A percentile compares a stretch with the other conserved stretches of the same genome.
Evolutionary conservation across 306 rosid species (phyloP).

Genomic region (Ormosia emarginata): DNA sequence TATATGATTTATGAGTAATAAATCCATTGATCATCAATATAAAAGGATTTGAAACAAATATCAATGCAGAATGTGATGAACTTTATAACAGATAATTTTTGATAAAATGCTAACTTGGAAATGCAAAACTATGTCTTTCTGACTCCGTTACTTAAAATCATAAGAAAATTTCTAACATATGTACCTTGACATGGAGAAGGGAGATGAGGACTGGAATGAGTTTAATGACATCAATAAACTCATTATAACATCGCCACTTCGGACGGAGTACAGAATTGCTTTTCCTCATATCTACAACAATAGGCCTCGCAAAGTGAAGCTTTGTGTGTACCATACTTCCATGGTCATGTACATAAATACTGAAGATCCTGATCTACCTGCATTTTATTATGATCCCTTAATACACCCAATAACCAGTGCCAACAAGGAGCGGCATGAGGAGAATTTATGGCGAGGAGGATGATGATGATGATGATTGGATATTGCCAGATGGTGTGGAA

Average conservation of each 20-base stretch:
- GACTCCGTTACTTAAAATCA: background rate
- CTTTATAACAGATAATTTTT: background rate
- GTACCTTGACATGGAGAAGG: conserved; percentile 99
- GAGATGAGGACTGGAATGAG: conserved; percentile 99
- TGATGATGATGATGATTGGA: conserved; percentile 82
- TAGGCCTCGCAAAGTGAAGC: conserved; percentile 98
- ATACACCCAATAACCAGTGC: conserved; percentile 97
- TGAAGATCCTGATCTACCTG: conserved; percentile 98
- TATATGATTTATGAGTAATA: no score
- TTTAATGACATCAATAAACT: conserved; percentile 98
- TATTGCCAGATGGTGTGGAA: conserved; percentile 86
- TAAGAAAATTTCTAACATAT: no score
- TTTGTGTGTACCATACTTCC: conserved; percentile 88
- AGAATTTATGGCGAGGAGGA: conserved; percentile 75
- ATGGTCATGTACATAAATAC: conserved; percentile 96
- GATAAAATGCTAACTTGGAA: background rate
- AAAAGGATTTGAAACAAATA: background rate
- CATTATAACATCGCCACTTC: conserved; percentile 94
- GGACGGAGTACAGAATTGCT: conserved; percentile 96
- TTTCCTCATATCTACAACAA: conserved; percentile 98
- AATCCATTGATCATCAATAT: no score
- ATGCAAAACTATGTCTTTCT: conserved; percentile 3
- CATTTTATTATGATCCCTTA: conserved; percentile 95
- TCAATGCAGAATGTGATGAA: background rate
- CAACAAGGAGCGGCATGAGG: conserved; percentile 88